Percentiles rank a stretch among this genome's conserved stretches.
Evolutionary conservation across 192 early-diverging fungal genomes (phyloP).

Genomic region (Entrophospora sp.): DNA sequence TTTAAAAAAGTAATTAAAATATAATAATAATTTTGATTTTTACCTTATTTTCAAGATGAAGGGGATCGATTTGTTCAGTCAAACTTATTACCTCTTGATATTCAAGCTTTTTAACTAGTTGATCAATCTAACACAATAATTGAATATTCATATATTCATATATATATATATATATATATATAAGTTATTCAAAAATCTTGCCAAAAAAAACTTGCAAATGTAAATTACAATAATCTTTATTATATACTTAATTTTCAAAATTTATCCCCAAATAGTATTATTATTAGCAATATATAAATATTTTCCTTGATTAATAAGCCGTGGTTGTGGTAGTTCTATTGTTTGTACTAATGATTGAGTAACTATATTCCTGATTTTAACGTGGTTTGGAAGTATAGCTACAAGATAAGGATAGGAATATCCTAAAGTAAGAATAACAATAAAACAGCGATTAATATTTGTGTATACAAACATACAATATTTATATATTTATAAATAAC

Average conservation of each 20-base stretch:
- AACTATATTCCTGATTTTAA: constrained; percentile 82
- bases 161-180: no score
- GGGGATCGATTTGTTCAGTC: constrained; percentile 64
- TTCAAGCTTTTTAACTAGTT: constrained; percentile 57
- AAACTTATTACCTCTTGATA: constrained; percentile 71
- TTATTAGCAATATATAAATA: constrained; percentile 61
- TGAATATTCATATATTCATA: no score
- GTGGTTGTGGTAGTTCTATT: constrained; percentile 56
- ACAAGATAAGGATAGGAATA: constrained; percentile 66
- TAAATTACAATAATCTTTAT: no score
- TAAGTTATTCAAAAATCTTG: no score
- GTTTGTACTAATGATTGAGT: constrained; percentile 77
- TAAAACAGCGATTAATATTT: not conserved
- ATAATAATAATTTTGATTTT: not conserved
- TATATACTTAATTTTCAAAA: constrained; percentile 41
- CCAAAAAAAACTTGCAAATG: no score
- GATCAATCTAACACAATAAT: constrained; percentile 49
- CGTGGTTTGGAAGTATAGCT: constrained; percentile 53
- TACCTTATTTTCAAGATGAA: constrained; percentile 57
- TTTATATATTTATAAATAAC: not conserved
- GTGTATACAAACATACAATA: no score
- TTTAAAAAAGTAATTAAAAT: not conserved
- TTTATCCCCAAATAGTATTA: constrained; percentile 61
- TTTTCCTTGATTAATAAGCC: constrained; percentile 62
- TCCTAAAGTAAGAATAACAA: constrained; percentile 25